Evolutionary conservation across 768 basidiomycete species (phyloP).

Genomic region (Leucocoprinus sp.): DNA sequence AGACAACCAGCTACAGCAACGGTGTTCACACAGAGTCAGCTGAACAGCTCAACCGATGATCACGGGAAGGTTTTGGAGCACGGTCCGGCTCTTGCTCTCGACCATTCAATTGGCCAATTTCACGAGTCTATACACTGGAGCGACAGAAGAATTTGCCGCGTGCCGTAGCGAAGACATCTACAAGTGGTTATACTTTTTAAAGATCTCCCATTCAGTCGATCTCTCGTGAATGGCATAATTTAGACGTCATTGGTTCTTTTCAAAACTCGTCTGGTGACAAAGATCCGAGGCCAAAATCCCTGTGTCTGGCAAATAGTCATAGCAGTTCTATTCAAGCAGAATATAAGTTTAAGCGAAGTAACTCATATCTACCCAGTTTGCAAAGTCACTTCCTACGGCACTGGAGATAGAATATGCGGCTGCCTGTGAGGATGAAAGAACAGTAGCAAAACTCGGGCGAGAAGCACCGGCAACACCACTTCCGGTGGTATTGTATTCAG

Average conservation of each 20-base stretch:
- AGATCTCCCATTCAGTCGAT: no score
- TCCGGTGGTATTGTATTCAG: conserved; percentile 38
- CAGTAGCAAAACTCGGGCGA: conserved; percentile 33
- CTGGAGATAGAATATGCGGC: conserved; percentile 33
- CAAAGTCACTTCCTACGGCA: conserved; percentile 37
- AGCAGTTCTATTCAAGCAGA: no score
- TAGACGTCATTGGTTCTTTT: no score
- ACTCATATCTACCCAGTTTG: conserved; percentile 36
- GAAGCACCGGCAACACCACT: conserved; percentile 25
- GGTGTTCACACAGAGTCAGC: conserved; percentile 1
- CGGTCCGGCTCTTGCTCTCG: conserved; percentile 6
- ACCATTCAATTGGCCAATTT: no score
- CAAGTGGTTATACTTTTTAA: no score
- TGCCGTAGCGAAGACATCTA: no score
- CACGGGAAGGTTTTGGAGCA: not conserved
- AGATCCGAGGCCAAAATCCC: no score
- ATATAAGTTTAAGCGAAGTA: conserved; percentile 23
- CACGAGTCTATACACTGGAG: no score
- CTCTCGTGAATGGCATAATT: no score
- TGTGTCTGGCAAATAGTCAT: no score
- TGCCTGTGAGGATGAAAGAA: conserved; percentile 30
- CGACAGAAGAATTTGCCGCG: no score
- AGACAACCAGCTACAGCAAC: not conserved
- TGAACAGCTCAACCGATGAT: not conserved
- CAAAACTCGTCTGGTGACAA: no score